These are phyloP conservation scores for Fonsecaea pedrosoi DNA, from an alignment of 2,329 filamentous ascomycete species.

Conservation along the genomic window DNA sequence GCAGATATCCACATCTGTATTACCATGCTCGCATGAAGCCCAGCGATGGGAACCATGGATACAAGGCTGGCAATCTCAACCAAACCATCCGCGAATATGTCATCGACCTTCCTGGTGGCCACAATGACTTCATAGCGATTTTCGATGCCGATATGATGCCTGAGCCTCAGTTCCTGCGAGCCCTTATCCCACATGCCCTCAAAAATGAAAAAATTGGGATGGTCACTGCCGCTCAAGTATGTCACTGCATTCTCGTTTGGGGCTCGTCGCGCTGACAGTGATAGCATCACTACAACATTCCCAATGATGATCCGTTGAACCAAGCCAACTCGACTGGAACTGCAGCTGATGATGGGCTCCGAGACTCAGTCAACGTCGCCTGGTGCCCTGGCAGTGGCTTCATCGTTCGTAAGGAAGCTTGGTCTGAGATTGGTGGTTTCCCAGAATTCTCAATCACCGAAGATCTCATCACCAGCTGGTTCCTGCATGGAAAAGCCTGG, in stretches of 20 bases:
- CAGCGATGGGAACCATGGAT: constrained; percentile 46
- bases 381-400: constrained; percentile 44
- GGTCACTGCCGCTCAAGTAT: constrained; percentile 44
- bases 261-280: constrained; percentile 14
- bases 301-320: constrained; percentile 40
- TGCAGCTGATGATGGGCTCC: constrained; percentile 43
- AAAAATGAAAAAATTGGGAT: constrained; percentile 42
- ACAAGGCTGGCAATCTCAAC: constrained; percentile 56
- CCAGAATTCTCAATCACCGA: constrained; percentile 42
- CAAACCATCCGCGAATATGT: constrained; percentile 40
- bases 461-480: constrained; percentile 41
- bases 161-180: constrained; percentile 46
- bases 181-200: constrained; percentile 47
- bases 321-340: constrained; percentile 45
- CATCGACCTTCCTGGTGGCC: constrained; percentile 56
- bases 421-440: constrained; percentile 41
- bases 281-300: constrained; percentile 43
- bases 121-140: constrained; percentile 64
- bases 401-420: constrained; percentile 39
- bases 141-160: constrained; percentile 70
- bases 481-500: constrained; percentile 41
- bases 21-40: constrained; percentile 53
- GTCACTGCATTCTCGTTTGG: neutral
- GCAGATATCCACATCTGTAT: constrained; percentile 48
- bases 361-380: constrained; percentile 41